Evolutionary conservation across 1,284 basidiomycete species (phyloP), one percentile per base, ranked within the genome.

Genomic region (Pyrrhoderma noxium): DNA sequence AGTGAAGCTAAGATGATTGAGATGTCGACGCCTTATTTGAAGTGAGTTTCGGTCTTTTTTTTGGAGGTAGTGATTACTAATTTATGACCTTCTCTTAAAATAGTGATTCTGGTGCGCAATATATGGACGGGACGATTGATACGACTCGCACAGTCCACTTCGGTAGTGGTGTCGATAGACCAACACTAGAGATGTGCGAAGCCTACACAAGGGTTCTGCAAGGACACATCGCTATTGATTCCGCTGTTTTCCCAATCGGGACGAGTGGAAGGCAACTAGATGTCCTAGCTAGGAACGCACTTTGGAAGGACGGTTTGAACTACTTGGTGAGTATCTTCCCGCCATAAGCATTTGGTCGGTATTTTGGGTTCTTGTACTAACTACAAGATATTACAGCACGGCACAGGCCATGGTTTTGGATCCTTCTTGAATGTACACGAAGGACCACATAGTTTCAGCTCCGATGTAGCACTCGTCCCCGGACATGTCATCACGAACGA

Each of bases 141-240:
- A 94, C 91, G 8, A 94, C 92, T 1, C 79, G 93, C 49, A 95
- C 93, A 7, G 70, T 90, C 49, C 90, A 93, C 70, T 92, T 96
- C 64, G 93, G 93, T 42, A 5, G 5, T 5, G 27, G 27, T 5
- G 27, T 5, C 27, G 27, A 31, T 5, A 77, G 80, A 36, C 89
- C 89, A 4, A 84, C 84, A 3, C 59, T 74, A 1, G 88, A 92
- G 58, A 85, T 93, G 66, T 86, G 83, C 62, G 85, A 94, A 56
- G 93, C 93, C 1, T 98, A 86, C 65, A 99, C 96, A 14, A 76
- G 93, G 21, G 96, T 99, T 22, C 68, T 99, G 48, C 95, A 99
- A 68, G 95, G 95, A 3, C 95, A 99, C 71, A 94, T 98, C 59
- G 90, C 92, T 36, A 92, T 96, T 58, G 91, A 94, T 67, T 80